These are phyloP conservation scores for Xylariaceae sp. DNA, from an alignment of 2,329 filamentous ascomycete genomes.

Conservation along the genomic window DNA sequence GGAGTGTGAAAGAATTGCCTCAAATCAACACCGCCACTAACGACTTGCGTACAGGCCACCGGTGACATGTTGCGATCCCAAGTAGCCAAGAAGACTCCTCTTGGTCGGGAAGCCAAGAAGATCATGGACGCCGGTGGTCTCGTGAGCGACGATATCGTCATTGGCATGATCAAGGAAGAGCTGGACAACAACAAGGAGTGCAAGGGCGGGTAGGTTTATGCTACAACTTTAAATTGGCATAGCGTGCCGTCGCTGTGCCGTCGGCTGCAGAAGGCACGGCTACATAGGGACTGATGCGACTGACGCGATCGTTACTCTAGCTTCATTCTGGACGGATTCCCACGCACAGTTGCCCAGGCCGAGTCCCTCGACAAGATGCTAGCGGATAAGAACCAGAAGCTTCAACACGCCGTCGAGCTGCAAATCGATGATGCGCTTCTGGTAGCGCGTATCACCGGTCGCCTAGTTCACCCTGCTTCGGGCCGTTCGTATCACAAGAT, in stretches of 20 bases:
- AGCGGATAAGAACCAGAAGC: conserved; percentile 65
- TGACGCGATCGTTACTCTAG: conserved; percentile 41
- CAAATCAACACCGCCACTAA: conserved; percentile 9
- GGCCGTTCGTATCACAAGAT: conserved; percentile 96
- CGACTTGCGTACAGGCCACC: conserved; percentile 60
- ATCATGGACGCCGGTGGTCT: conserved; percentile 99
- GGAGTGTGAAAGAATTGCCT: conserved; percentile 12
- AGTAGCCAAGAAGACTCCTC: conserved; percentile 91
- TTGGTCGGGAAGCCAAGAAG: conserved; percentile 97
- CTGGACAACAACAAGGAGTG: conserved; percentile 91
- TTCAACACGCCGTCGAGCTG: conserved; percentile 93
- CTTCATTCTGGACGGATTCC: conserved; percentile 99
- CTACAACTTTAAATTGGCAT: conserved; percentile 9
- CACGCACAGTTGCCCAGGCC: conserved; percentile 90
- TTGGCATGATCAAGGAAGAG: conserved; percentile 99
- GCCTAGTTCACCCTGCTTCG: conserved; percentile 90
- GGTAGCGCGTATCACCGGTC: conserved; percentile 92
- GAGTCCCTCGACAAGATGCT: conserved; percentile 95
- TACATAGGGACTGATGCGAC: conserved; percentile 24
- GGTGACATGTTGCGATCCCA: conserved; percentile 99
- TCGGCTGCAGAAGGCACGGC: background rate
- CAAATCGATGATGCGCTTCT: conserved; percentile 93
- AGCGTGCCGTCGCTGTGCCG: background rate
- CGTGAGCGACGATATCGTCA: conserved; percentile 98
- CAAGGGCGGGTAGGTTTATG: conserved; percentile 74